These are phyloP conservation scores for Diaporthe velutina DNA, from an alignment of 2,329 filamentous ascomycete species.

Conservation along the genomic window DNA sequence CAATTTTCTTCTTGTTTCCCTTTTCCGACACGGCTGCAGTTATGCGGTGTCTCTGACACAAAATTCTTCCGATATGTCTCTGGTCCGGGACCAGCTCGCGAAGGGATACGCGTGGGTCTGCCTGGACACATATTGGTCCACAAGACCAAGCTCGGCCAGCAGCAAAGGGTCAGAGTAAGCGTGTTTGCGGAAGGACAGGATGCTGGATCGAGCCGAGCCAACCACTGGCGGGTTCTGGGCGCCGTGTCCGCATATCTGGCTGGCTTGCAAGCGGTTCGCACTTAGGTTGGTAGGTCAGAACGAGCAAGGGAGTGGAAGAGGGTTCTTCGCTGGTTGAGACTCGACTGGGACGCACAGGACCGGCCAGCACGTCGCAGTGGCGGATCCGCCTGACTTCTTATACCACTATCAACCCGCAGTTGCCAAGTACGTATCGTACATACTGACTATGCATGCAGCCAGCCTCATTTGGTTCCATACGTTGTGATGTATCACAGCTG, in stretches of 20 bases:
- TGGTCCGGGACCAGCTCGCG: background rate
- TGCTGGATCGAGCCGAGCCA: slow-evolving; percentile 15
- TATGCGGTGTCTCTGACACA: slow-evolving; percentile 4
- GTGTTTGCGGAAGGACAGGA: slow-evolving; percentile 1
- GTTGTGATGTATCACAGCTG: background rate
- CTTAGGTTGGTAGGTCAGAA: slow-evolving; percentile 2
- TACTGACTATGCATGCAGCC: slow-evolving; percentile 15
- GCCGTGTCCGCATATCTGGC: background rate
- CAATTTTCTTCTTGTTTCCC: background rate
- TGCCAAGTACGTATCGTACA: background rate
- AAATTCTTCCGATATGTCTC: slow-evolving; percentile 14
- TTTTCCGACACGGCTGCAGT: background rate
- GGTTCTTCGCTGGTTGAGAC: slow-evolving; percentile 20
- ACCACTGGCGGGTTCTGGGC: slow-evolving; percentile 20
- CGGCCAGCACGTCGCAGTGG: slow-evolving; percentile 25
- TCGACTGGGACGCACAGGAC: slow-evolving; percentile 24
- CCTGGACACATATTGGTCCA: background rate
- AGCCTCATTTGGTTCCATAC: slow-evolving; percentile 10
- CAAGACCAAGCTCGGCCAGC: slow-evolving; percentile 1
- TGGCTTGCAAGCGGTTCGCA: slow-evolving; percentile 9
- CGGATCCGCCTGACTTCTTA: slow-evolving; percentile 34
- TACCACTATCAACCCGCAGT: slow-evolving; percentile 14
- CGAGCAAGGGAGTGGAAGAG: slow-evolving; percentile 1
- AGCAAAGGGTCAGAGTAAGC: background rate
- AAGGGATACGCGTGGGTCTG: background rate